Conservation (phyloP, 73 alveolate species). For the Paramecium bursaria region DNA sequence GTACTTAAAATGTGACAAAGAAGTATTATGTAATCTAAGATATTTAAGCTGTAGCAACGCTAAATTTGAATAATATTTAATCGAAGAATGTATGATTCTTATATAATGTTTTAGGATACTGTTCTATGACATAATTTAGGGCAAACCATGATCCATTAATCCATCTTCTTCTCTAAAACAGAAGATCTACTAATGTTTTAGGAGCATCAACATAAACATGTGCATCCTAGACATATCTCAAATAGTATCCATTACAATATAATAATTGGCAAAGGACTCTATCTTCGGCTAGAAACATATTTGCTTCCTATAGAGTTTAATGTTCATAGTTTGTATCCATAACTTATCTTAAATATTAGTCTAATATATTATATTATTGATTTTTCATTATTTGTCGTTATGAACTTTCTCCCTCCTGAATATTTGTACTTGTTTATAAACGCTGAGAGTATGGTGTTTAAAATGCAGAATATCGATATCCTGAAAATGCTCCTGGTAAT, state of each 20-base stretch:
- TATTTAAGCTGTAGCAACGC: conserved; percentile 1
- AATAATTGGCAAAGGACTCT: conserved; percentile 70
- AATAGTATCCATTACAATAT: conserved; percentile 1
- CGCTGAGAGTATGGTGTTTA: background rate
- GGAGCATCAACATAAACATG: conserved; percentile 78
- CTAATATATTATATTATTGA: conserved; percentile 20
- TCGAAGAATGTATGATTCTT: conserved; percentile 47
- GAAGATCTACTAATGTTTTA: conserved; percentile 54
- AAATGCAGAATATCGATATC: conserved; percentile 71
- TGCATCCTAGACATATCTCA: conserved; percentile 73
- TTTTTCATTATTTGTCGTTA: background rate
- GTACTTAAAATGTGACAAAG: conserved; percentile 18
- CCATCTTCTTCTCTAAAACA: conserved; percentile 78
- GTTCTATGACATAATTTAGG: conserved; percentile 37
- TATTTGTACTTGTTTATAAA: background rate
- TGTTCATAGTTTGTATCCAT: conserved; percentile 36
- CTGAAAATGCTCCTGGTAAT: conserved; percentile 75
- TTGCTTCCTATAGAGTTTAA: conserved; percentile 46
- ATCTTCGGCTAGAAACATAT: conserved; percentile 83
- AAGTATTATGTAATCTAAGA: background rate
- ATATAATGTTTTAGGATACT: conserved; percentile 33
- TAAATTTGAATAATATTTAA: background rate
- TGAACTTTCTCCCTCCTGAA: background rate
- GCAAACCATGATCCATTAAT: conserved; percentile 82
- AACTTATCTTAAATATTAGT: conserved; percentile 62